Conservation (phyloP, 306 rosid genomes). For the Canavalia ensiformis region DNA sequence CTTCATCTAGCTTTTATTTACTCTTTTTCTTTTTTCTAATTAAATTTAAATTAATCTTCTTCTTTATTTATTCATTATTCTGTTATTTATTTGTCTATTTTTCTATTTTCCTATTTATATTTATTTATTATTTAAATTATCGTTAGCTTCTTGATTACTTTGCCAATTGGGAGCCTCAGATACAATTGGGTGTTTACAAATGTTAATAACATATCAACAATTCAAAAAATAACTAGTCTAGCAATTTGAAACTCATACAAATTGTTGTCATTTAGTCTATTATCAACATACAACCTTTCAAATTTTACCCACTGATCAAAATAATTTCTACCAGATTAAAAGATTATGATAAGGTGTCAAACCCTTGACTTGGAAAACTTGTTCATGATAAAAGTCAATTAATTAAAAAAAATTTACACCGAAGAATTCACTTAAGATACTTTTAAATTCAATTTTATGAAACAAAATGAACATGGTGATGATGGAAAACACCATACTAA, state of each 20-base stretch:
- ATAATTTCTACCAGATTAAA: conserved; percentile 4
- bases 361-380: neutral
- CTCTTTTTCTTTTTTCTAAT: no score
- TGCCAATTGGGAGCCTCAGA: no score
- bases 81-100: no score
- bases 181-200: neutral
- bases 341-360: conserved; percentile 5
- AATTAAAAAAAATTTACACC: conserved; percentile 1
- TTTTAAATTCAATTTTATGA: neutral
- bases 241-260: conserved; percentile 28
- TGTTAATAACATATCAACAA: conserved; percentile 11
- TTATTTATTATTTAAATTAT: no score
- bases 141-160: no score
- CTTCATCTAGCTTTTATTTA: no score
- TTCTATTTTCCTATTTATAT: no score
- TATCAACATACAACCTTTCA: conserved; percentile 22
- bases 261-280: neutral
- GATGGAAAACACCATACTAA: neutral
- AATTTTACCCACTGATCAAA: conserved; percentile 6
- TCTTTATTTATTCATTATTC: no score
- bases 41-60: no score
- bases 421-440: conserved; percentile 21
- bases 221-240: conserved; percentile 25
- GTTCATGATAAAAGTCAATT: conserved; percentile 18
- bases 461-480: conserved; percentile 8